Conservation (phyloP, 2,329 filamentous ascomycete genomes). For the Beauveria sp. region DNA sequence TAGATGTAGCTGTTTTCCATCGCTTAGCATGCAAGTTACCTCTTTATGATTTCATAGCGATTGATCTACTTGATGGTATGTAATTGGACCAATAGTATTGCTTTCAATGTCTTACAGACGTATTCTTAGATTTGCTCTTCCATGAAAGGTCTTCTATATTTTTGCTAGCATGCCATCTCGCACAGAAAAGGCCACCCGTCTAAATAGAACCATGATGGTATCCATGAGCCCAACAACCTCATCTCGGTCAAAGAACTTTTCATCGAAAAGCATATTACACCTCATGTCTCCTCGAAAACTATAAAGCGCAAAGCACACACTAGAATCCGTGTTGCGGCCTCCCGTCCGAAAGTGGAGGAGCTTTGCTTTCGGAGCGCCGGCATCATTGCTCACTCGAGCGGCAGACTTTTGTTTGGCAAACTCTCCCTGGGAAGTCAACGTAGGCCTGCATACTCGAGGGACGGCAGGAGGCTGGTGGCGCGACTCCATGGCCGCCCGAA, state of each 20-base stretch:
- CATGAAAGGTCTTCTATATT: not conserved
- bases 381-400: not conserved
- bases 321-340: conserved; percentile 2
- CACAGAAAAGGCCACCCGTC: not conserved
- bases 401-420: not conserved
- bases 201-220: not conserved
- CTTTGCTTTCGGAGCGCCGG: not conserved
- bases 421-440: not conserved
- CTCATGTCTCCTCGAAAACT: not conserved
- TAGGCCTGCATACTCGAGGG: not conserved
- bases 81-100: no score
- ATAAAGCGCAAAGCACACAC: conserved; percentile 4
- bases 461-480: not conserved
- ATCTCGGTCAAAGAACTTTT: not conserved
- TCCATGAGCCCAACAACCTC: not conserved
- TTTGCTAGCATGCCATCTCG: not conserved
- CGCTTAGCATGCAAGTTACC: no score
- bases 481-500: not conserved
- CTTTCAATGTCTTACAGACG: not conserved
- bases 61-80: no score
- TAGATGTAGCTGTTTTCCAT: not conserved
- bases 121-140: no score
- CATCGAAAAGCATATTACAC: not conserved
- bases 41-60: no score
- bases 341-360: not conserved